Conservation (phyloP, 2,329 filamentous ascomycete genomes). For the Karstenula rhodostoma region DNA sequence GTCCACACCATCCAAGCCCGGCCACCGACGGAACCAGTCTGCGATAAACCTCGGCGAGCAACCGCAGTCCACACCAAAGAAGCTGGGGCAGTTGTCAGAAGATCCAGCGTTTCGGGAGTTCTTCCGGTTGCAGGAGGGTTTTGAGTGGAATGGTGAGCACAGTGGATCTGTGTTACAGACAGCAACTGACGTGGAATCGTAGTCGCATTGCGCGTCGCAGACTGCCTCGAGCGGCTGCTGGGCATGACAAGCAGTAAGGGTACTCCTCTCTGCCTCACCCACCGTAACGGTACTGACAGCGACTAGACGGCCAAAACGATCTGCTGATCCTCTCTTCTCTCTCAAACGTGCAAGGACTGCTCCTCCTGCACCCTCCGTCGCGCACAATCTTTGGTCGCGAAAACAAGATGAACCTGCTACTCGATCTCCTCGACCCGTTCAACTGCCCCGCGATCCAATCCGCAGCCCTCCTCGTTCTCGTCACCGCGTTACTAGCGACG, state of each 20-base stretch:
- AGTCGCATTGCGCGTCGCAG: conserved; percentile 84
- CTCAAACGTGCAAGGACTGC: conserved; percentile 85
- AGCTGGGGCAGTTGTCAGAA: conserved; percentile 72
- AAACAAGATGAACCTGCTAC: conserved; percentile 94
- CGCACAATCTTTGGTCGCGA: conserved; percentile 86
- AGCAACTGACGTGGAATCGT: conserved; percentile 18
- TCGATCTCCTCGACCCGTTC: conserved; percentile 88
- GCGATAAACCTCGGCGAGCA: conserved; percentile 46
- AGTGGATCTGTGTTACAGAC: background rate
- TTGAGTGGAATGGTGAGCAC: conserved; percentile 85
- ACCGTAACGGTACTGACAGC: conserved; percentile 5
- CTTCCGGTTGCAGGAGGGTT: conserved; percentile 95
- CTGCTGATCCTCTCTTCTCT: conserved; percentile 86
- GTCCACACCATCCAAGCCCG: conserved; percentile 41
- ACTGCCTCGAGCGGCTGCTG: conserved; percentile 84
- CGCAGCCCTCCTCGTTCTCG: conserved; percentile 86
- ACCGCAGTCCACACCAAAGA: conserved; percentile 48
- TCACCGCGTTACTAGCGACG: conserved; percentile 84
- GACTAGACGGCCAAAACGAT: conserved; percentile 80
- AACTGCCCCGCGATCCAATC: conserved; percentile 94
- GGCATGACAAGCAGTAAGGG: conserved; percentile 71
- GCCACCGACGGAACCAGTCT: conserved; percentile 49
- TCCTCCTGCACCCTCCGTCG: conserved; percentile 90
- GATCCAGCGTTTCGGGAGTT: conserved; percentile 95
- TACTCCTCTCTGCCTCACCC: conserved; percentile 16